Conservation (phyloP, 495 filamentous ascomycete genomes). For the Neurospora sublineolata region DNA sequence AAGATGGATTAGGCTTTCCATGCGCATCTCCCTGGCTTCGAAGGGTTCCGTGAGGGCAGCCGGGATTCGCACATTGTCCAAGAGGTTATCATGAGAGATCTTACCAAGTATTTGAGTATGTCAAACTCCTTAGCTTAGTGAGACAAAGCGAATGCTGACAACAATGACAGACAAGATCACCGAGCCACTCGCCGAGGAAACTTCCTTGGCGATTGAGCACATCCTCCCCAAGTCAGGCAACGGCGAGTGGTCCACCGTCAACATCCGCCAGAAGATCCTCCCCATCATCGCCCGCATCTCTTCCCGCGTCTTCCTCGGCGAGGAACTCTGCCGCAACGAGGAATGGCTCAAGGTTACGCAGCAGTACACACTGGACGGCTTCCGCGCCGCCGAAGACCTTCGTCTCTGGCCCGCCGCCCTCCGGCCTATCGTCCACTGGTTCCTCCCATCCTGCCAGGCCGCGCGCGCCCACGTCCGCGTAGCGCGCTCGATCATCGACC, state of each 20-base stretch:
- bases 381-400: conserved; percentile 21
- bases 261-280: conserved; percentile 10
- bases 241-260: conserved; percentile 19
- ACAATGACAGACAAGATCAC: conserved; percentile 19
- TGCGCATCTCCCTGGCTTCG: conserved; percentile 35
- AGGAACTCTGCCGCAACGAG: conserved; percentile 31
- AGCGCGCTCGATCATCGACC: conserved; percentile 14
- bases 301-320: conserved; percentile 36
- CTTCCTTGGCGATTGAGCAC: conserved; percentile 23
- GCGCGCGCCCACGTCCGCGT: conserved; percentile 11
- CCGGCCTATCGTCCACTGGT: conserved; percentile 23
- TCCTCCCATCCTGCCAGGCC: conserved; percentile 21
- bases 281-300: conserved; percentile 32
- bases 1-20: conserved; percentile 26
- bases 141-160: neutral
- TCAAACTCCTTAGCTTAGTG: neutral
- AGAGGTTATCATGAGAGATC: conserved; percentile 31
- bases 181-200: conserved; percentile 30
- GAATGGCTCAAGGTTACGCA: conserved; percentile 33
- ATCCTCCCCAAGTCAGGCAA: conserved; percentile 10
- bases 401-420: conserved; percentile 20
- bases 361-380: conserved; percentile 25
- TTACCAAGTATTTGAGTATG: conserved; percentile 36
- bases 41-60: conserved; percentile 24
- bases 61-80: conserved; percentile 19